Base-by-base conservation (phyloP, 2,329 filamentous ascomycete species). In the Exophiala dermatitidis region DNA sequence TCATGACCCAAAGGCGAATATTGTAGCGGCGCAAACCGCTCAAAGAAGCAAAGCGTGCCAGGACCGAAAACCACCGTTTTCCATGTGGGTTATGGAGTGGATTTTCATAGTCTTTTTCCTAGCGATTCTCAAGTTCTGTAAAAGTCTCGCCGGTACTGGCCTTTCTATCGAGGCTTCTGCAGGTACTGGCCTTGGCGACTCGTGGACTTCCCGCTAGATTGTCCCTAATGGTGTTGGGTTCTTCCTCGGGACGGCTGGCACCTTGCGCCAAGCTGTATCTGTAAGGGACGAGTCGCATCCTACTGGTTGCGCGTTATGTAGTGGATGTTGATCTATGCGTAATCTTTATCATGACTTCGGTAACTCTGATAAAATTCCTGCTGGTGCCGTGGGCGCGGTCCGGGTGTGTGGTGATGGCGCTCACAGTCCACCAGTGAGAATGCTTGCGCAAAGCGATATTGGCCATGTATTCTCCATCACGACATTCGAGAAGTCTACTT, bases 231-330 rank as follows among this genome's bases (percentile, higher is more conserved):
- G 3, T 6, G 38, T 9, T 4, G 42, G 42, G 42, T 3, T 31
- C 42, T 45, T 32, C 42, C 19, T 45, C 42, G 32, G 34, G 36
- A 52, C 31, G 32, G 48, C n/a, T 32, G 19, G 12, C 32, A 28
- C 42, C n/a, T 36, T 33, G 8, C 29, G 37, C 45, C 46, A 50
- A 47, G 50, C 7, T 32, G 31, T n/a, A 29, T 34, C 46, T 48
- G 48, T 45, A 34, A 54, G 46, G 45, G 36, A 58, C 52, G 28
- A 4, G 26, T 9, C 26, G 26, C 8, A 32, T 52, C 29, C 45
- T 12, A 58, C 49, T 58, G 56, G 56, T 32, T 46, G 52, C 29
- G 33, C 8, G 19, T 58, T 55, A 55, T 55, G 42, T 33, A 55
- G 52, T 58, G 56, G 56, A 52, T 40, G 32, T 28, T 10, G 32